These are phyloP conservation scores for Stylonectria norvegica DNA, from an alignment of 2,329 filamentous ascomycete genomes.

Conservation along the genomic window DNA sequence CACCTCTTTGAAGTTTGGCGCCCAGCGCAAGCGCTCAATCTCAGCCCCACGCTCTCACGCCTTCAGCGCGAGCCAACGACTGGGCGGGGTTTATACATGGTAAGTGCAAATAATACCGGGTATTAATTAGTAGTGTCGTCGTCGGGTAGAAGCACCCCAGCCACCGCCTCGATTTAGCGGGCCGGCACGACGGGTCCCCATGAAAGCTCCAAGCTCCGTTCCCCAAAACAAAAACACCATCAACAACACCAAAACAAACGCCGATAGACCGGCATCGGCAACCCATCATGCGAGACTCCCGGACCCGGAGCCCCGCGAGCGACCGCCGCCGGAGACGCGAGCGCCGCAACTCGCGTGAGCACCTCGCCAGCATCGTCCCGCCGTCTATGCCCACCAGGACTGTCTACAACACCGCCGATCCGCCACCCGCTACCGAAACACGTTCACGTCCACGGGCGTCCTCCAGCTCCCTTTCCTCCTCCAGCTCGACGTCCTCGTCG, in stretches of 20 bases:
- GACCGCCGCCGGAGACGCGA: slow-evolving; percentile 47
- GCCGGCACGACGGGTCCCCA: slow-evolving; percentile 23
- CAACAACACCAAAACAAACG: slow-evolving; percentile 23
- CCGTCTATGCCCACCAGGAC: slow-evolving; percentile 17
- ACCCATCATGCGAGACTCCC: slow-evolving; percentile 51
- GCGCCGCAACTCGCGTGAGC: slow-evolving; percentile 32
- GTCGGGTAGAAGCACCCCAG: slow-evolving; percentile 24
- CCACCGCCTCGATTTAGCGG: slow-evolving; percentile 29
- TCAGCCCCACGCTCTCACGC: slow-evolving; percentile 14
- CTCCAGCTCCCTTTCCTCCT: slow-evolving; percentile 38
- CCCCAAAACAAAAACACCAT: slow-evolving; percentile 30
- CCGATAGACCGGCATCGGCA: slow-evolving; percentile 28
- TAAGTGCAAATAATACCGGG: too few species aligned
- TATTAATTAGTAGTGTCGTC: slow-evolving; percentile 14
- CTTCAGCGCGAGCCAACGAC: slow-evolving; percentile 18
- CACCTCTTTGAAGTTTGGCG: slow-evolving; percentile 4
- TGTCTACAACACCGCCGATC: slow-evolving; percentile 15
- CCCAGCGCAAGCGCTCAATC: slow-evolving; percentile 24
- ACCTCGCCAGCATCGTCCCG: slow-evolving; percentile 14
- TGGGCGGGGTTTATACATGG: too few species aligned
- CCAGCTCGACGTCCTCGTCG: slow-evolving; percentile 55
- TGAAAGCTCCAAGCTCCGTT: slow-evolving; percentile 17
- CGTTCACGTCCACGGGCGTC: slow-evolving; percentile 30
- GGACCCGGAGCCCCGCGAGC: slow-evolving; percentile 55
- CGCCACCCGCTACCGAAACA: slow-evolving; percentile 16